These are phyloP conservation scores for Hypoxylon sp. DNA, from an alignment of 2,329 filamentous ascomycete species.

Conservation along the genomic window DNA sequence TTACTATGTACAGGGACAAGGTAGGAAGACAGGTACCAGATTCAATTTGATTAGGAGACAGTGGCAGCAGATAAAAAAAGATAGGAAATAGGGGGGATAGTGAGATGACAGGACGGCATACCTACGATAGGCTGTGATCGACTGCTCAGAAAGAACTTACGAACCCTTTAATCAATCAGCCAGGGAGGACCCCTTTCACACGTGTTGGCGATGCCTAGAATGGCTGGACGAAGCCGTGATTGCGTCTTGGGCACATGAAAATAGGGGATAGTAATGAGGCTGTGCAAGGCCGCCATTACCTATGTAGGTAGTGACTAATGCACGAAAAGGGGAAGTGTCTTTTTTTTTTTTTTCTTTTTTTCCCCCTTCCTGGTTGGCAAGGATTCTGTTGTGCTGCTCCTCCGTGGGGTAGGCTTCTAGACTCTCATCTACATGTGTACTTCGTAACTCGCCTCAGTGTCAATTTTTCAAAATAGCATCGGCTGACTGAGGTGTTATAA, in stretches of 20 bases:
- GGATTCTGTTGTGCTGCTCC: slow-evolving; percentile 4
- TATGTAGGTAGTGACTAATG: slow-evolving; percentile 29
- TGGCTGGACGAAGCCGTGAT: slow-evolving; percentile 25
- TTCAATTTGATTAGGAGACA: slow-evolving; percentile 20
- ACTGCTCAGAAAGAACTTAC: slow-evolving; percentile 1
- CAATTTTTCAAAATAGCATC: too few relatives aligned
- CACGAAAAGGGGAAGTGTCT: slow-evolving; percentile 8
- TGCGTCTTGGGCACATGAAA: slow-evolving; percentile 28
- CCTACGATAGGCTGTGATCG: slow-evolving; percentile 23
- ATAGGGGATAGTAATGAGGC: slow-evolving; percentile 26
- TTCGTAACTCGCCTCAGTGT: too few relatives aligned
- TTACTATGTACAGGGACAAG: slow-evolving; percentile 14
- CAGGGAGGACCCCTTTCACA: slow-evolving; percentile 11
- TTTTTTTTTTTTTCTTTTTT: slow-evolving; percentile 6
- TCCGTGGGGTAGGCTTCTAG: slow-evolving; percentile 7
- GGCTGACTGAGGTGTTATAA: too few relatives aligned
- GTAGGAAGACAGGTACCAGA: background rate
- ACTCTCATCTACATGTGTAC: background rate
- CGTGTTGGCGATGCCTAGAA: slow-evolving; percentile 27
- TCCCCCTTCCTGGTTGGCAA: slow-evolving; percentile 9
- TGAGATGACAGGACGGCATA: slow-evolving; percentile 9
- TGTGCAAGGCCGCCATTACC: slow-evolving; percentile 26
- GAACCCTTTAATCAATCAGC: background rate
- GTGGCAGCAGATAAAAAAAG: slow-evolving; percentile 21
- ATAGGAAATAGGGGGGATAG: slow-evolving; percentile 3